These are phyloP conservation scores for Fragaria nilgerrensis DNA, from an alignment of 306 rosid species.

Conservation along the genomic window DNA sequence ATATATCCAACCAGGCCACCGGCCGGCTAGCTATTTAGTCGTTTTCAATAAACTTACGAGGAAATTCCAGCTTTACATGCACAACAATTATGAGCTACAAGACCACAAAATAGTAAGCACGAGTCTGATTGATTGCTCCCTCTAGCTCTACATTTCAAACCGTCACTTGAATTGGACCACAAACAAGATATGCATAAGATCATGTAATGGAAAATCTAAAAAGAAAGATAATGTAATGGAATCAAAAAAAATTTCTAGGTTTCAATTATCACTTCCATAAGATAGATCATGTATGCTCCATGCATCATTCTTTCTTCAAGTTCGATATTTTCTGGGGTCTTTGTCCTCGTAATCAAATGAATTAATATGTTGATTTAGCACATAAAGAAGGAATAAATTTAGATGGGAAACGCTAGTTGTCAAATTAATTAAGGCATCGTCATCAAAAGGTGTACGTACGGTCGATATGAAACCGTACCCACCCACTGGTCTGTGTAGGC, in stretches of 20 bases:
- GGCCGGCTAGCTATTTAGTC: neutral
- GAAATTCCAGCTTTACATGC: neutral
- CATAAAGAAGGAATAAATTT: too few relatives aligned
- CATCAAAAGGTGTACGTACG: neutral
- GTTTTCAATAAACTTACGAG: neutral
- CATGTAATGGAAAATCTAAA: too few relatives aligned
- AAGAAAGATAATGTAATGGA: too few relatives aligned
- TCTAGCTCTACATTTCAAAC: neutral
- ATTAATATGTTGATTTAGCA: neutral
- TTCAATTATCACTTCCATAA: too few relatives aligned
- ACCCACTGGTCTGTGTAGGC: neutral
- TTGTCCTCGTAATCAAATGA: neutral
- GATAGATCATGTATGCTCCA: too few relatives aligned
- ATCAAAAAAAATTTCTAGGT: too few relatives aligned
- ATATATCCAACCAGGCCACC: neutral
- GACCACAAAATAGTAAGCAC: neutral
- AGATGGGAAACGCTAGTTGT: neutral
- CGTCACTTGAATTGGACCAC: too few relatives aligned
- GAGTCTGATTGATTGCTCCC: neutral
- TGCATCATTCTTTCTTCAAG: too few relatives aligned
- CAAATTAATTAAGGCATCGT: neutral
- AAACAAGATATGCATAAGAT: too few relatives aligned
- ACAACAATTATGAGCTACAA: neutral
- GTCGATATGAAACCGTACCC: neutral
- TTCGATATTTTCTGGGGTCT: neutral